These are phyloP conservation scores for Citrus trifoliata DNA, from an alignment of 345 rosid species.

Conservation along the genomic window DNA sequence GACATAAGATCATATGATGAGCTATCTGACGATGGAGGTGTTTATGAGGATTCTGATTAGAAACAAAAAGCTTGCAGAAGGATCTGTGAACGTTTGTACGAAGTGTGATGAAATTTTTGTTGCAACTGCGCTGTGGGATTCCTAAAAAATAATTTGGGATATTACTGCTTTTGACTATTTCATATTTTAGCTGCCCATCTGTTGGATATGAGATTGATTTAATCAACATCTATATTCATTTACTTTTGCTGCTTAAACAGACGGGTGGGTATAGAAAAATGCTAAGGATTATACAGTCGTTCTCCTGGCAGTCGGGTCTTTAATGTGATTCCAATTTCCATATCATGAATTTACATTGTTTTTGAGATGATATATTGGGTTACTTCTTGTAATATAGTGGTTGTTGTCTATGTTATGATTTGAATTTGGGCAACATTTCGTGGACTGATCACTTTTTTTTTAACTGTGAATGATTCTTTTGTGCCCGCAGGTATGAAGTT, in stretches of 20 bases:
- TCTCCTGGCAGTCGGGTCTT: background rate
- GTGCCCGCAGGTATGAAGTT: no score
- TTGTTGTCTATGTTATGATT: no score
- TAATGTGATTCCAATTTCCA: background rate
- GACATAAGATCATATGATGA: slow-evolving; percentile 88
- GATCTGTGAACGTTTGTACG: slow-evolving; percentile 11
- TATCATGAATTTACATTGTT: background rate
- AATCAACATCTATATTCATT: background rate
- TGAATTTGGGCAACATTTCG: no score
- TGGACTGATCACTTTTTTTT: no score
- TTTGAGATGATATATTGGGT: background rate
- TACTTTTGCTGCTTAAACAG: background rate
- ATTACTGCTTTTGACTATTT: slow-evolving; percentile 4
- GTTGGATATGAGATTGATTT: slow-evolving; percentile 2
- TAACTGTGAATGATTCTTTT: no score
- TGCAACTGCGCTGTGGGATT: background rate
- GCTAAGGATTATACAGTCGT: background rate
- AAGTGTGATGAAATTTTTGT: background rate
- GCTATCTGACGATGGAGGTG: slow-evolving; percentile 64
- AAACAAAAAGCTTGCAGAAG: slow-evolving; percentile 26
- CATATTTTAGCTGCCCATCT: background rate
- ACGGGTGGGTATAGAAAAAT: background rate
- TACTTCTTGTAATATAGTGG: no score
- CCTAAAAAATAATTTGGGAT: background rate
- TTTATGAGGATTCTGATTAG: slow-evolving; percentile 78